Evolutionary conservation across 2,329 filamentous ascomycete species (phyloP).

Genomic region (Penicillium psychrosexuale): DNA sequence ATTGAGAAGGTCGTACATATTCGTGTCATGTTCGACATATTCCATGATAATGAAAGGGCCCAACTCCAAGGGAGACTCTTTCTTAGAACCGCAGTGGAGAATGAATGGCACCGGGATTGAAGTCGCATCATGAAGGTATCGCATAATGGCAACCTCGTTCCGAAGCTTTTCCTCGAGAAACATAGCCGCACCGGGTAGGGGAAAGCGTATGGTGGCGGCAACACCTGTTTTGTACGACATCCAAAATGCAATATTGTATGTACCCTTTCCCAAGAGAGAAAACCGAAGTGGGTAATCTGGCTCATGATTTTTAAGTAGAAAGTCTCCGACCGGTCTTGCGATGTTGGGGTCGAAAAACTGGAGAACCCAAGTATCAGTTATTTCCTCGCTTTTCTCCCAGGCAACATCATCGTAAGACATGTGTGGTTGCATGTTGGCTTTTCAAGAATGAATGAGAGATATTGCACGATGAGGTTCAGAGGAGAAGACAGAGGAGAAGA

Average conservation of each 20-base stretch:
- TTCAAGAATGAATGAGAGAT: too few species aligned
- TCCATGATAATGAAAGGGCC: constrained; percentile 39
- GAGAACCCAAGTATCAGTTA: neutral
- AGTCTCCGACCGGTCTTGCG: neutral
- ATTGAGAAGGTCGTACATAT: constrained; percentile 5
- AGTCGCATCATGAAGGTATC: constrained; percentile 16
- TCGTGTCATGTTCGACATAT: constrained; percentile 15
- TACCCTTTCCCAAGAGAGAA: neutral
- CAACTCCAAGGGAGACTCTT: constrained; percentile 14
- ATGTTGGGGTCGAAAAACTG: neutral
- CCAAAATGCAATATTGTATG: neutral
- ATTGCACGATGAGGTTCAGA: too few species aligned
- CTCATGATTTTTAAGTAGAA: neutral
- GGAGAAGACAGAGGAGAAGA: too few species aligned
- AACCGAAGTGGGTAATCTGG: neutral
- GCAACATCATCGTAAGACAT: neutral
- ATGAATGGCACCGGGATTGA: constrained; percentile 10
- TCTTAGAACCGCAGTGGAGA: neutral
- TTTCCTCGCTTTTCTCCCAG: neutral
- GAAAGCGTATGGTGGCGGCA: constrained; percentile 21
- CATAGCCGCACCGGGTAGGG: constrained; percentile 17
- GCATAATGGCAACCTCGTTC: constrained; percentile 25
- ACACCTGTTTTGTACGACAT: neutral
- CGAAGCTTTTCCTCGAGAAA: constrained; percentile 35
- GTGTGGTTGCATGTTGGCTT: neutral